phyloP scores from a whole-genome alignment of 148 eudicot species.

The Vaccinium myrtillus region DNA sequence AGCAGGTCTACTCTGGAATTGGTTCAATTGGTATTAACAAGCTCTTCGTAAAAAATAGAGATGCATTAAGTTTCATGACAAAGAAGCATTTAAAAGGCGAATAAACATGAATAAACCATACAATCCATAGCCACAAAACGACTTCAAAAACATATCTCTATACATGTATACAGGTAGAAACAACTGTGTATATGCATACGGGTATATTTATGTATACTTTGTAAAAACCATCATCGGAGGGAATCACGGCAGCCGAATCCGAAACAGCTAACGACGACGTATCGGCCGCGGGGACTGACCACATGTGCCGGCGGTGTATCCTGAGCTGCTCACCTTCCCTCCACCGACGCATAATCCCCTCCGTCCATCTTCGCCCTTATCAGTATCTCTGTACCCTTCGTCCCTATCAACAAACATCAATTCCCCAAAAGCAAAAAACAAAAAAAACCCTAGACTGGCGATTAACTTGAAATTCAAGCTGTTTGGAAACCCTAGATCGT shows the following conservation, averaged over 20 bases:
- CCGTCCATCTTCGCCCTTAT: conserved; percentile 13
- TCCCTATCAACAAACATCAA: conserved; percentile 23
- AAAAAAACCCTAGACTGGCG: not conserved
- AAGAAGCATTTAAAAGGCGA: not conserved
- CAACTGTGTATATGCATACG: not conserved
- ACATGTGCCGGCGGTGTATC: conserved; percentile 34
- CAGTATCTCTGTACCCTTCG: not conserved
- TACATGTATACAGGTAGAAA: not conserved
- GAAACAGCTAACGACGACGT: conserved; percentile 24
- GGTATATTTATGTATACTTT: conserved; percentile 17
- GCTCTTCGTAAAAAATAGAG: not conserved
- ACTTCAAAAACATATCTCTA: not conserved
- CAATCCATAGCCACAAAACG: not conserved
- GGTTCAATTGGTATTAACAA: not conserved
- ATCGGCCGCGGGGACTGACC: conserved; percentile 24
- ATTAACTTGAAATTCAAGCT: conserved; percentile 5
- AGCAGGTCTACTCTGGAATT: too few relatives aligned
- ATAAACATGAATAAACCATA: not conserved
- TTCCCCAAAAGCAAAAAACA: not conserved
- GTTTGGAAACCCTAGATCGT: conserved; percentile 21
- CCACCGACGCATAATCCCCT: conserved; percentile 18
- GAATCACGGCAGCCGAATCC: conserved; percentile 2
- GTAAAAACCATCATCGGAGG: conserved; percentile 19
- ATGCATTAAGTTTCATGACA: not conserved
- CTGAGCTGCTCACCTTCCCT: conserved; percentile 19